Evolutionary conservation across 345 rosid genomes (phyloP).

Genomic region (Garcia nutans): DNA sequence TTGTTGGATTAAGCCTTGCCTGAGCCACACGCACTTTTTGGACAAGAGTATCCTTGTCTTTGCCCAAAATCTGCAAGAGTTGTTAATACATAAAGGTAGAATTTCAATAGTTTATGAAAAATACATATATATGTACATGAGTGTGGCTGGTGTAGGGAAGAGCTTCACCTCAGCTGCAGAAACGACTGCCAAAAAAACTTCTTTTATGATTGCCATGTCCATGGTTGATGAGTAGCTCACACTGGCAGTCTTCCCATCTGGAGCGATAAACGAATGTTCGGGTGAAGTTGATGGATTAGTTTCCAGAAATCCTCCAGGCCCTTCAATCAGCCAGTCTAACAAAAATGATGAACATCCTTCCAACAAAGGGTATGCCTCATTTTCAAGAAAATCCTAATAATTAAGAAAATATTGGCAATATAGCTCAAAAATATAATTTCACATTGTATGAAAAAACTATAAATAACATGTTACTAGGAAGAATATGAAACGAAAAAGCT

Average conservation of each 20-base stretch:
- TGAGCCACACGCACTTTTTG: constrained; percentile 56
- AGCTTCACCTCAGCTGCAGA: constrained; percentile 75
- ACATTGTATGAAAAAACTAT: too few species aligned
- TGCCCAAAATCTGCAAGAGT: constrained; percentile 59
- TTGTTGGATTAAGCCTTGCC: constrained; percentile 64
- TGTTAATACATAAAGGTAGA: not conserved
- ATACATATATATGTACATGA: not conserved
- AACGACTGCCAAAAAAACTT: constrained; percentile 62
- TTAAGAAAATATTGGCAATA: not conserved
- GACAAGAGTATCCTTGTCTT: constrained; percentile 47
- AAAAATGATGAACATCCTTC: constrained; percentile 79
- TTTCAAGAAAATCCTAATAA: constrained; percentile 65
- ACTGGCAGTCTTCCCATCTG: constrained; percentile 66
- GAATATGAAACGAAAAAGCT: too few species aligned
- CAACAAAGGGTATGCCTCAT: constrained; percentile 71
- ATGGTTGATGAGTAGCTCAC: constrained; percentile 96
- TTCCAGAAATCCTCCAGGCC: constrained; percentile 63
- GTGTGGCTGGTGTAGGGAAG: not conserved
- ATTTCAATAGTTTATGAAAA: not conserved
- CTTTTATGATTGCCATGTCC: constrained; percentile 84
- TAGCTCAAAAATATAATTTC: too few species aligned
- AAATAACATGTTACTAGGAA: too few species aligned
- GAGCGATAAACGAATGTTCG: constrained; percentile 76
- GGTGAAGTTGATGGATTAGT: constrained; percentile 98
- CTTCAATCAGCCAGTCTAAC: constrained; percentile 90